Base-by-base conservation (phyloP, 192 early-diverging fungal genomes). In the Dispira simplex region DNA sequence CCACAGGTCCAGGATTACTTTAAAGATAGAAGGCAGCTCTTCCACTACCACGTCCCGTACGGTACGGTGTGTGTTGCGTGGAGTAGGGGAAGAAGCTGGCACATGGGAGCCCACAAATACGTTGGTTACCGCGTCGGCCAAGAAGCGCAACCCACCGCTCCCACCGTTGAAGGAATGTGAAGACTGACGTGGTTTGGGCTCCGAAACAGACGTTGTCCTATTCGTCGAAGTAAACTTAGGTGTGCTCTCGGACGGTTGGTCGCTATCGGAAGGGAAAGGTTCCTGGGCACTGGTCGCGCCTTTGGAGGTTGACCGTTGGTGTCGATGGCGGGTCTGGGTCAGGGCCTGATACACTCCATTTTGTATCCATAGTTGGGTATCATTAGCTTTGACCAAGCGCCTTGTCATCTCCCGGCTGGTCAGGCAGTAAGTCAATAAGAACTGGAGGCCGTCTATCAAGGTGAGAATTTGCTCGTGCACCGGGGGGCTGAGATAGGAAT, bases 391-490 rank as follows among this genome's bases (percentile, higher is more conserved):
- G 20, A 26, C 20, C 21, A 13, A 14, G 21, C 11, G 39, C 21
- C 80, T 75, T 53, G 53, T 53, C 2, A 76, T 44, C 26, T 47
- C 59, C n/a, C 62, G 59, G 45, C 81, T 75, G 16, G 57, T 62
- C 44, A 87, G 54, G 63, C 79, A 79, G 55, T 74, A 81, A 64
- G 72, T 67, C 21, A 86, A 59, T 20, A 83, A 70, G 62, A 72
- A 71, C 58, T 86, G 79, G n/a, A 88, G 65, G 14, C 77, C 83
- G 60, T 71, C 63, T 28, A 86, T 46, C 25, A 85, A 66, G 10
- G 73, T 71, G 16, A 82, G 51, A n/a, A 75, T 20, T 68, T 48
- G 44, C 47, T 20, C 51, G 14, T 63, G 47, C n/a, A 39, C 32
- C 6, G 32, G 32, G 6, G 32, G 32, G 6, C 6, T 39, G 32